Evolutionary conservation across 2,329 filamentous ascomycete species (phyloP).

Genomic region (Nigrospora sphaerica): DNA sequence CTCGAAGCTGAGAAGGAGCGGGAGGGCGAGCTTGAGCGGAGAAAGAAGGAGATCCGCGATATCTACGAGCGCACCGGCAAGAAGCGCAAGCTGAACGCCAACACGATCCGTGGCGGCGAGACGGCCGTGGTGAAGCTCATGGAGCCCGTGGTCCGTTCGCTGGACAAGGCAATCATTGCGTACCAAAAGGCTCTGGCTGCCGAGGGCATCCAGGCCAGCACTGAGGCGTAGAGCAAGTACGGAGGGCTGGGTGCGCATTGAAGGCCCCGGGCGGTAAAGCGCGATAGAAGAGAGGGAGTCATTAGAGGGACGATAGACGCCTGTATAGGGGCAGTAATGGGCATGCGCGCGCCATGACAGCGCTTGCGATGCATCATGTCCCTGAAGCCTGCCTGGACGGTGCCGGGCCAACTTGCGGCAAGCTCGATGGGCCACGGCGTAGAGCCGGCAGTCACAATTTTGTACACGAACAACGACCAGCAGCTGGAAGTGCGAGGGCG

Average conservation of each 20-base stretch:
- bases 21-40: conserved; percentile 55
- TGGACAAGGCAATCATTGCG: conserved; percentile 62
- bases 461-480: too few species aligned
- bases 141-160: conserved; percentile 62
- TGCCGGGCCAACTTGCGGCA: too few species aligned
- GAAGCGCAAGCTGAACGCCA: conserved; percentile 62
- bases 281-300: too few species aligned
- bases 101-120: conserved; percentile 65
- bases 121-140: conserved; percentile 71
- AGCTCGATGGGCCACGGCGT: too few species aligned
- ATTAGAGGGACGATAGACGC: too few species aligned
- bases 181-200: conserved; percentile 68
- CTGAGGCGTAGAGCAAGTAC: conserved; percentile 25
- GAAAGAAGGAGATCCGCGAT: conserved; percentile 64
- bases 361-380: too few species aligned
- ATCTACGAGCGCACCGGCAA: conserved; percentile 67
- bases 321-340: too few species aligned
- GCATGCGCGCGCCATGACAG: too few species aligned
- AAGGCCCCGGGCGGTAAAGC: background rate
- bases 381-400: too few species aligned
- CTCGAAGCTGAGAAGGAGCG: conserved; percentile 72
- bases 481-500: too few species aligned
- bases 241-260: background rate
- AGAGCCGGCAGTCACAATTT: too few species aligned
- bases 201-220: conserved; percentile 43